phyloP scores from a whole-genome alignment of 2,329 filamentous ascomycete genomes.

The Helotiales sp. region DNA sequence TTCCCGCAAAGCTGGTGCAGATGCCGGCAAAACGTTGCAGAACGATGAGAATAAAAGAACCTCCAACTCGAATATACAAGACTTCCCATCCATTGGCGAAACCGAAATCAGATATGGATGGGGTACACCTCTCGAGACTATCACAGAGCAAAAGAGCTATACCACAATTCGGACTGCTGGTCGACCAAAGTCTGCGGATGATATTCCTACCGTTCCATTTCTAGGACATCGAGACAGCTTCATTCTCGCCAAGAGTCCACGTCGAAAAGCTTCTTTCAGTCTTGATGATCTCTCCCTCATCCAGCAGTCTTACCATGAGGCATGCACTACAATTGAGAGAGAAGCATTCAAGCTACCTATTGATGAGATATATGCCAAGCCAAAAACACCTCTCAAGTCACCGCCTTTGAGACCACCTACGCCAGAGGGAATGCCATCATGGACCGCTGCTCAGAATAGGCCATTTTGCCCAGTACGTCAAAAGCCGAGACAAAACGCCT shows the following conservation, averaged over 20 bases:
- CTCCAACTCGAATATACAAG: not conserved
- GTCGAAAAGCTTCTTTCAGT: conserved; percentile 38
- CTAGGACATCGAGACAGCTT: conserved; percentile 32
- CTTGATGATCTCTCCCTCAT: conserved; percentile 36
- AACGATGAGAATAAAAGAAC: conserved; percentile 22
- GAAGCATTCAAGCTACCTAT: conserved; percentile 18
- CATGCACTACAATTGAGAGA: conserved; percentile 27
- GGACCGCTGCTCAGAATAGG: conserved; percentile 32
- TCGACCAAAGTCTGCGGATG: conserved; percentile 30
- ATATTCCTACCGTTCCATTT: conserved; percentile 29
- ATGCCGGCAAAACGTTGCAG: not conserved
- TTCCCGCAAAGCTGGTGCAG: conserved; percentile 4
- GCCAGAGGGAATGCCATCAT: conserved; percentile 36
- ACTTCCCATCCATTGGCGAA: conserved; percentile 9
- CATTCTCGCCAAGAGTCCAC: conserved; percentile 28
- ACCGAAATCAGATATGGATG: conserved; percentile 40
- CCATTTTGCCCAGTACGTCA: conserved; percentile 7
- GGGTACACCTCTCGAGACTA: conserved; percentile 42
- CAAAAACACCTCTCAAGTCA: conserved; percentile 30
- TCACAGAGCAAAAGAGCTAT: conserved; percentile 42
- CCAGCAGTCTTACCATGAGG: conserved; percentile 33
- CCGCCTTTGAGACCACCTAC: conserved; percentile 32
- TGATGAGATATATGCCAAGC: conserved; percentile 34
- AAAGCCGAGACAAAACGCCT: conserved; percentile 13
- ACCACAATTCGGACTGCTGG: conserved; percentile 35